A percentile compares a stretch with the other conserved stretches of the same genome.
phyloP scores from a whole-genome alignment of 75 land plant genomes.

The Adiantum capillusveneris region DNA sequence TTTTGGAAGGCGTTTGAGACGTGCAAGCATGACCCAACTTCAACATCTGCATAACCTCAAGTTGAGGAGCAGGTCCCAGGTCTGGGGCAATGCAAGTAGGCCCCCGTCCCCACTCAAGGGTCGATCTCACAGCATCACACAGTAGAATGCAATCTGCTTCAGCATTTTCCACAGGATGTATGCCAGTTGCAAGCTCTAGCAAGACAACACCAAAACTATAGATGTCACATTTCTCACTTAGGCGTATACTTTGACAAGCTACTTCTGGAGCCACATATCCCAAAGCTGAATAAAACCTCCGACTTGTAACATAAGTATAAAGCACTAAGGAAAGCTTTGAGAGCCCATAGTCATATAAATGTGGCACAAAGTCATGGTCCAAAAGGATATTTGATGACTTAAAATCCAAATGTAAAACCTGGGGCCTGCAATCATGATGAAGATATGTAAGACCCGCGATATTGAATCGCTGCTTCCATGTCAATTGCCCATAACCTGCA shows the following conservation, averaged over 20 bases:
- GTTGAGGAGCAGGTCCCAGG: constrained; percentile 51
- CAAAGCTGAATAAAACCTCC: constrained; percentile 55
- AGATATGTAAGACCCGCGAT: constrained; percentile 89
- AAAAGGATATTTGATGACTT: constrained; percentile 70
- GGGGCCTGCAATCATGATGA: constrained; percentile 78
- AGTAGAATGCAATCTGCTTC: constrained; percentile 47
- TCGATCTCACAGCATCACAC: constrained; percentile 61
- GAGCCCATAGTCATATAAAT: constrained; percentile 76
- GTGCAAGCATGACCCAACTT: constrained; percentile 87
- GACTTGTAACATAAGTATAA: constrained; percentile 44
- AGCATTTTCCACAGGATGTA: constrained; percentile 73
- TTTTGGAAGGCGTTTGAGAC: constrained; percentile 58
- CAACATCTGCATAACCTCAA: constrained; percentile 82
- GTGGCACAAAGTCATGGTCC: constrained; percentile 56
- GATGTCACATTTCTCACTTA: constrained; percentile 85
- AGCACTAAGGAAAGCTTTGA: constrained; percentile 66
- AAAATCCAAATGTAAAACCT: constrained; percentile 64
- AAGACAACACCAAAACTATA: constrained; percentile 93
- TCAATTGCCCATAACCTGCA: constrained; percentile 13
- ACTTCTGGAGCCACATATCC: constrained; percentile 97
- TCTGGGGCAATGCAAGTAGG: constrained; percentile 65
- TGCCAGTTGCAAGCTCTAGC: constrained; percentile 90
- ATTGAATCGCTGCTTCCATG: constrained; percentile 59
- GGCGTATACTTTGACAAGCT: constrained; percentile 54
- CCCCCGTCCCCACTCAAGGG: constrained; percentile 64